Base-by-base conservation (phyloP, 169 alveolate species). In the Cryptosporidium andersoni region DNA sequence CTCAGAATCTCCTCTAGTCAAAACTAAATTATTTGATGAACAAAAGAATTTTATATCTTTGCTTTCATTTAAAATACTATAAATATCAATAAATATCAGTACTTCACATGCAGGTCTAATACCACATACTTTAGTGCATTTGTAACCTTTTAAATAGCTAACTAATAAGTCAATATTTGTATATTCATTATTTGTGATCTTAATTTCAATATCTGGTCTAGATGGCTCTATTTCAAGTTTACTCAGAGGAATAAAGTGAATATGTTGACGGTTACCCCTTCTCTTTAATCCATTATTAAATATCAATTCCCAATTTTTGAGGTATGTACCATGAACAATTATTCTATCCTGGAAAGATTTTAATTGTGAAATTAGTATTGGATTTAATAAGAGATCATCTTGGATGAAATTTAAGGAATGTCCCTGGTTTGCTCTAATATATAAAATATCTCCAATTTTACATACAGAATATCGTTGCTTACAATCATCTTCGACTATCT, bases 391-490 rank as follows among this genome's bases (percentile, higher is more conserved):
- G 55, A 58, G 55, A 34, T 52, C 85, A 40, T 58, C 68, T 4
- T 74, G 74, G 11, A 74, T 58, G 16, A 74, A 58, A 4, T 39
- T 34, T 25, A 74, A 39, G 34, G 85, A 74, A 74, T 74, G 85
- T n/a, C 85, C 85, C 49, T 74, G 85, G 67, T 74, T 74, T 3
- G 85, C 85, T 55, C 85, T 64, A 58, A 74, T 58, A 4, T 45
- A 7, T 12, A 39, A 14, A 9, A 34, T 55, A 11, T 51, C 85
- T 40, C 48, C 52, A n/a, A 58, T 68, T 7, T n/a, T 1, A 47
- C 55, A 36, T 7, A 74, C 11, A 48, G 14, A 45, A 36, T 58
- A 74, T 47, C 85, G 55, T 14, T 63, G 36, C 45, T 74, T 74
- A 25, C 45, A 8, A 42, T 74, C 85, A 48, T 55, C 40, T 12